These are phyloP conservation scores for Cercospora citrullina DNA, from an alignment of 2,329 filamentous ascomycete genomes.

Conservation along the genomic window DNA sequence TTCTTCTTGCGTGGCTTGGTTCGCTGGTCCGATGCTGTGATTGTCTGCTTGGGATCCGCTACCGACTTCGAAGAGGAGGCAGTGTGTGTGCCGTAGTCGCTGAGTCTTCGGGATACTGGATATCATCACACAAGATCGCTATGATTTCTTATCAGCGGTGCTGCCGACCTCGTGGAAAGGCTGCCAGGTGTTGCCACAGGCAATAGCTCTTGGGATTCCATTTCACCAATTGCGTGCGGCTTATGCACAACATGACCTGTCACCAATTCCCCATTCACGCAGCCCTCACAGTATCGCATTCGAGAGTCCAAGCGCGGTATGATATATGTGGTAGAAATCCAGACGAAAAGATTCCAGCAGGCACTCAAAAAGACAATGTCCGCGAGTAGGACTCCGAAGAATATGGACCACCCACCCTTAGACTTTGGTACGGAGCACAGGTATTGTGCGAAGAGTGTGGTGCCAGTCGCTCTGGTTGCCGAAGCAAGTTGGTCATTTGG, in stretches of 20 bases:
- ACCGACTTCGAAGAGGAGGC: too few relatives aligned
- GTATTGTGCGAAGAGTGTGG: conserved; percentile 15
- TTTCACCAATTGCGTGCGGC: background rate
- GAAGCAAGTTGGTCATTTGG: background rate
- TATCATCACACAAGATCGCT: background rate
- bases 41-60: too few relatives aligned
- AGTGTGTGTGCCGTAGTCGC: too few relatives aligned
- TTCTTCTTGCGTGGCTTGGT: too few relatives aligned
- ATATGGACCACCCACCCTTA: conserved; percentile 9
- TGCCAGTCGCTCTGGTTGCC: background rate
- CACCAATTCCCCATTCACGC: background rate
- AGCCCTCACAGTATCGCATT: conserved; percentile 5
- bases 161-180: background rate
- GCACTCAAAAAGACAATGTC: conserved; percentile 14
- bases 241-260: background rate
- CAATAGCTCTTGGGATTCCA: conserved; percentile 9
- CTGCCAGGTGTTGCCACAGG: background rate
- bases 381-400: conserved; percentile 13
- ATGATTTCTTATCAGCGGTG: background rate
- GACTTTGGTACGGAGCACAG: conserved; percentile 18
- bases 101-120: background rate
- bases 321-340: conserved; percentile 3
- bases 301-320: conserved; percentile 4
- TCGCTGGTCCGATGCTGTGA: too few relatives aligned
- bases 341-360: conserved; percentile 8